phyloP scores from a whole-genome alignment of 139 green algal genomes.

The Chlorella sp. region DNA sequence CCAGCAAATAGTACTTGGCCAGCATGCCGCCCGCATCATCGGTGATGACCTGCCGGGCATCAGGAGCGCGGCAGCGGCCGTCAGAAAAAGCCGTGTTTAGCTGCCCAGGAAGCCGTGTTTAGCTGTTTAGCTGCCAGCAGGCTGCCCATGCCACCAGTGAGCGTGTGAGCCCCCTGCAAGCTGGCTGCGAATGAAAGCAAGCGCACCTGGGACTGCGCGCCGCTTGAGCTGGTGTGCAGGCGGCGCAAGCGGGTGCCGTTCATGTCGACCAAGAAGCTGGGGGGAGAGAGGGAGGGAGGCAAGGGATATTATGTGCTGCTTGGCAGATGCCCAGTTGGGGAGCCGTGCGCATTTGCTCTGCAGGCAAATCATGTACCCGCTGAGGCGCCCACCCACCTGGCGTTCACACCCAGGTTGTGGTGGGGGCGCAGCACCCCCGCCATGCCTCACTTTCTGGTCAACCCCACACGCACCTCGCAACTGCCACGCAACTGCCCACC shows the following conservation, averaged over 20 bases:
- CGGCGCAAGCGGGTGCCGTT: slow-evolving; percentile 15
- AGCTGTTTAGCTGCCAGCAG: too few relatives aligned
- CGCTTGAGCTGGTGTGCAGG: background rate
- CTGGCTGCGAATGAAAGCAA: background rate
- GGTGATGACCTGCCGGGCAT: background rate
- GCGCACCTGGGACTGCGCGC: slow-evolving; percentile 1
- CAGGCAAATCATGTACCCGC: too few relatives aligned
- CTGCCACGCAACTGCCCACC: too few relatives aligned
- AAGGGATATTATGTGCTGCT: too few relatives aligned
- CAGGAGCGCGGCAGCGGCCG: background rate
- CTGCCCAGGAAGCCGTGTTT: background rate
- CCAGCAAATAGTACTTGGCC: slow-evolving; percentile 31
- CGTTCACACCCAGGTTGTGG: too few relatives aligned
- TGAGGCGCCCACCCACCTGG: too few relatives aligned
- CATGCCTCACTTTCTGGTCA: too few relatives aligned
- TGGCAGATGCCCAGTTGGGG: too few relatives aligned
- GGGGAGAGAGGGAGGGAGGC: too few relatives aligned
- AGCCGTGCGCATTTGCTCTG: too few relatives aligned
- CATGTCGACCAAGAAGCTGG: slow-evolving; percentile 32
- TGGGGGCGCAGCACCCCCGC: too few relatives aligned
- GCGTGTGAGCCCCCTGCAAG: background rate
- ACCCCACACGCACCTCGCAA: too few relatives aligned
- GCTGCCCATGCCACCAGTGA: background rate
- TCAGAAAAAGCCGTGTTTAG: background rate
- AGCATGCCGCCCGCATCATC: slow-evolving; percentile 28